phyloP scores from a whole-genome alignment of 176 grass and related monocot genomes.

The Hsuehochloa calcarea region DNA sequence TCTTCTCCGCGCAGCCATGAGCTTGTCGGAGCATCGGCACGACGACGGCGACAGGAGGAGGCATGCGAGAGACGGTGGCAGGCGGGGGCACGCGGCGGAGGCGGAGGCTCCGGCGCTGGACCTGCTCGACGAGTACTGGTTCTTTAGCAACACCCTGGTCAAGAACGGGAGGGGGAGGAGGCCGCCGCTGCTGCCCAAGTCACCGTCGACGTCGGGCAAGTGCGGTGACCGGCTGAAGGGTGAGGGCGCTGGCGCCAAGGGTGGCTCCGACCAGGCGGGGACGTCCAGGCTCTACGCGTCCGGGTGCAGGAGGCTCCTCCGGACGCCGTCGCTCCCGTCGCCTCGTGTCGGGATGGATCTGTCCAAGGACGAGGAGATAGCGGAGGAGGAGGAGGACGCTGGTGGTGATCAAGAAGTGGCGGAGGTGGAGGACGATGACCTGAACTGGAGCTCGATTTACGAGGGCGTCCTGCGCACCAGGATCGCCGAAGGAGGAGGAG shows the following conservation, averaged over 20 bases:
- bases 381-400: neutral
- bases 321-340: conserved; percentile 50
- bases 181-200: conserved; percentile 33
- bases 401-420: neutral
- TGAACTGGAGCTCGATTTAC: conserved; percentile 64
- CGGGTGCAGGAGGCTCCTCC: conserved; percentile 11
- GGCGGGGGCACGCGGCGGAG: neutral
- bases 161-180: neutral
- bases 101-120: conserved; percentile 32
- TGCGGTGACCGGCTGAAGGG: neutral
- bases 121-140: conserved; percentile 82
- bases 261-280: neutral
- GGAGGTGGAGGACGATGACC: conserved; percentile 39
- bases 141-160: conserved; percentile 71
- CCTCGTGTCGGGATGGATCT: neutral
- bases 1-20: conserved; percentile 38
- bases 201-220: conserved; percentile 23
- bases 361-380: neutral
- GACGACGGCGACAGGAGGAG: neutral
- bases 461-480: conserved; percentile 46
- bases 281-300: neutral
- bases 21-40: conserved; percentile 10
- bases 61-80: neutral
- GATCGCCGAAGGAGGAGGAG: neutral
- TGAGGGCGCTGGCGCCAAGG: neutral